Conservation (phyloP, 2,329 filamentous ascomycete species). For the Orbilia quercus region DNA sequence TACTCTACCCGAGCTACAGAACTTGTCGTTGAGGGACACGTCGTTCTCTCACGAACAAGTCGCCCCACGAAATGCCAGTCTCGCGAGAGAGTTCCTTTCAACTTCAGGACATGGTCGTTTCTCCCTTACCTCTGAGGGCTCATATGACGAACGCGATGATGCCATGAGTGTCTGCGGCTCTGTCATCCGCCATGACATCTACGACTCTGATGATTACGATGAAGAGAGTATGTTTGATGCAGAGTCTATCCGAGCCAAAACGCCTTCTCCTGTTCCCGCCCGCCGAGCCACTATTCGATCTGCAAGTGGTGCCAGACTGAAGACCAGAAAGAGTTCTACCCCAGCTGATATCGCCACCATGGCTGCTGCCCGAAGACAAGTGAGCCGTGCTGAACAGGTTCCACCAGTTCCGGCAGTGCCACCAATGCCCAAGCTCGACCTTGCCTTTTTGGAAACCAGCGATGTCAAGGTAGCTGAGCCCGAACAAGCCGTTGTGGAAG, state of each 20-base stretch:
- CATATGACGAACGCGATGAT: constrained; percentile 72
- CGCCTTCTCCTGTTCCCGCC: constrained; percentile 77
- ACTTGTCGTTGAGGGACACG: constrained; percentile 20
- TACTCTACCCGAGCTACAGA: constrained; percentile 33
- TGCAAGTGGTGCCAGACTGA: constrained; percentile 83
- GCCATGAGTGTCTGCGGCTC: constrained; percentile 74
- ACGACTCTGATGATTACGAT: constrained; percentile 63
- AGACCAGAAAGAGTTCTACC: constrained; percentile 87
- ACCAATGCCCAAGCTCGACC: constrained; percentile 49
- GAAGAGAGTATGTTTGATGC: constrained; percentile 58
- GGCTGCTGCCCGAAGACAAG: constrained; percentile 84
- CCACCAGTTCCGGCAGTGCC: constrained; percentile 57
- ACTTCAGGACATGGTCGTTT: constrained; percentile 10
- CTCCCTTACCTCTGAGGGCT: constrained; percentile 30
- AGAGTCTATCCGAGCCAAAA: constrained; percentile 51
- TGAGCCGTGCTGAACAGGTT: constrained; percentile 75
- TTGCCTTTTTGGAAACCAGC: constrained; percentile 64
- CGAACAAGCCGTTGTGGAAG: constrained; percentile 66
- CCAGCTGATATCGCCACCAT: constrained; percentile 85
- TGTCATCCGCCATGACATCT: constrained; percentile 81
- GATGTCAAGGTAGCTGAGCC: constrained; percentile 63
- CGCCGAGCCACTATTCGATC: constrained; percentile 84
- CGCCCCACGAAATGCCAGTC: background rate
- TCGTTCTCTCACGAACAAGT: constrained; percentile 18
- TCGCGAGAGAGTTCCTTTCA: constrained; percentile 26